phyloP scores from a whole-genome alignment of 495 filamentous ascomycete species.

The Penicillium bovifimosum region DNA sequence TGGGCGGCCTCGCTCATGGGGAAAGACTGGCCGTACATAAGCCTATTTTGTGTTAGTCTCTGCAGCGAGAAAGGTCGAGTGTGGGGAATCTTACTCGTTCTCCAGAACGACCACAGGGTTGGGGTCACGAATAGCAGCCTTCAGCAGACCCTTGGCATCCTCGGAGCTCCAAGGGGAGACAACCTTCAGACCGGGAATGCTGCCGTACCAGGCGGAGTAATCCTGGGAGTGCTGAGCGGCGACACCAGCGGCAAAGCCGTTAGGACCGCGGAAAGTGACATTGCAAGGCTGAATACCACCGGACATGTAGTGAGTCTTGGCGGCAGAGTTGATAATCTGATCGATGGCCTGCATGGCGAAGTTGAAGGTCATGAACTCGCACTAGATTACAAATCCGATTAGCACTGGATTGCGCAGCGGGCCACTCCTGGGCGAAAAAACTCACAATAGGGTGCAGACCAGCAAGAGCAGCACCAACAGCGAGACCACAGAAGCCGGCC shows the following conservation, averaged over 20 bases:
- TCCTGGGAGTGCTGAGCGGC: constrained; percentile 98
- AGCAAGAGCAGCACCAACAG: constrained; percentile 88
- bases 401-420: neutral
- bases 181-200: constrained; percentile 95
- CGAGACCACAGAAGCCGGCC: constrained; percentile 87
- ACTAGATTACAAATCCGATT: constrained; percentile 46
- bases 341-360: constrained; percentile 99
- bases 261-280: constrained; percentile 97
- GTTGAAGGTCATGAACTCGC: constrained; percentile 99
- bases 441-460: constrained; percentile 90
- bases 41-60: constrained; percentile 36
- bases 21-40: constrained; percentile 90
- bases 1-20: constrained; percentile 95
- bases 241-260: constrained; percentile 94
- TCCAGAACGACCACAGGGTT: constrained; percentile 94
- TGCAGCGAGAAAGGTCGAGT: neutral
- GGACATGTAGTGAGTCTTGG: constrained; percentile 99
- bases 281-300: constrained; percentile 99
- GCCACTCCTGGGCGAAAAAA: constrained; percentile 13
- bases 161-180: constrained; percentile 93
- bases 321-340: constrained; percentile 98
- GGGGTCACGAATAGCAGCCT: constrained; percentile 96
- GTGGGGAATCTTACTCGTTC: constrained; percentile 65
- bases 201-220: constrained; percentile 97
- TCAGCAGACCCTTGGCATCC: constrained; percentile 95